Base-by-base conservation (phyloP, 768 basidiomycete genomes). In the Rhizopogon roseolus region DNA sequence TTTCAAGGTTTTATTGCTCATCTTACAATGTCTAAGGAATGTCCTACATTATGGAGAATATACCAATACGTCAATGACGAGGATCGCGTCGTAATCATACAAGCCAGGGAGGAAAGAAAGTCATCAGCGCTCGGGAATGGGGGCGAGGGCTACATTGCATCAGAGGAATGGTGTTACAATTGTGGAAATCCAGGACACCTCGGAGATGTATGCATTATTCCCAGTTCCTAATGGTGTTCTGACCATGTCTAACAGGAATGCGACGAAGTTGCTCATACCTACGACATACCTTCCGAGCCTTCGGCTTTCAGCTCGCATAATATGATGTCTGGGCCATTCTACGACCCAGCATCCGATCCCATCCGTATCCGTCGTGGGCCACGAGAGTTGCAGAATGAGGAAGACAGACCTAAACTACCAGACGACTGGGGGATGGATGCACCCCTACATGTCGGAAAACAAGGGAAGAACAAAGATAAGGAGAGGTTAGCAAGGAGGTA, bases 151-250 rank as follows among this genome's bases (percentile, higher is more conserved):
- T 90, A 86, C 66, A 84, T 92, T 51, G 86, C 80, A 5, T 66
- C 69, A 34, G 88, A 89, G 62, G 75, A 81, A 59, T 92, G 86
- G 86, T 93, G 90, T 65, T 89, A 90, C 64, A 88, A 88, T 59
- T 93, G 90, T 58, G 90, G 86, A 40, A 71, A 71, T 28, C 67
- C 67, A 49, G 90, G 88, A 4, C 90, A 93, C 66, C 79, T 86
- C 65, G 90, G 90, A 43, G 90, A 92, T 61, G 90, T 91, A 62
- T 69, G 86, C 74, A 42, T 42, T 50, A 28, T 41, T 32, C 45
- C 22, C 10, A 13, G 49, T 34, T 17, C 14, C 34, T 10, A 11
- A 2, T 37, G 25, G 45, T 27, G 42, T 14, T 34, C 46, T 37
- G 19, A 54, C 14, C 39, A 28, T 13, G 34, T 50, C 16, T 11